These are phyloP conservation scores for Candolleomyces aberdarensis DNA, from an alignment of 768 basidiomycete species.

Conservation along the genomic window DNA sequence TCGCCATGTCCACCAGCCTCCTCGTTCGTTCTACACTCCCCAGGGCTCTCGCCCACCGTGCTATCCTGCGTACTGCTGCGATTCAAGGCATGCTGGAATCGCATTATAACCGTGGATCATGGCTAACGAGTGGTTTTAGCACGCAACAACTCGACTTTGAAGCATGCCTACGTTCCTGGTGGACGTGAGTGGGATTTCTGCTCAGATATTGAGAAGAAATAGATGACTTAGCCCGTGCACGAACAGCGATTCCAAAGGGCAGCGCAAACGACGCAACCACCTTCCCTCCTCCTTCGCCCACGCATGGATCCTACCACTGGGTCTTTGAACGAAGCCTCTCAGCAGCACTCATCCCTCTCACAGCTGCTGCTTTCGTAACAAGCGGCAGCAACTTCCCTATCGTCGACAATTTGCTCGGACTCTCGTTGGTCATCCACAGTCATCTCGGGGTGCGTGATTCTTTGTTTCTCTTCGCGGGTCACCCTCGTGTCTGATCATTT, in stretches of 20 bases:
- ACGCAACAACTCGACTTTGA: conserved; percentile 5
- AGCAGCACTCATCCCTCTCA: conserved; percentile 84
- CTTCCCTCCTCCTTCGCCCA: conserved; percentile 78
- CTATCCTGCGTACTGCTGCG: conserved; percentile 32
- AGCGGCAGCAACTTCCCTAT: conserved; percentile 76
- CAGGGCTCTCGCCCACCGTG: conserved; percentile 40
- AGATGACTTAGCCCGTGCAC: background rate
- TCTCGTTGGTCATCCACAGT: conserved; percentile 89
- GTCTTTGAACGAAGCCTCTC: conserved; percentile 92
- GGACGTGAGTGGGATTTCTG: conserved; percentile 52
- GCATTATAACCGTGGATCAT: no score
- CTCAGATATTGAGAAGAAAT: background rate
- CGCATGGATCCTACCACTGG: conserved; percentile 89
- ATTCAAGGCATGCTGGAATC: conserved; percentile 35
- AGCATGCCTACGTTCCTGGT: conserved; percentile 64
- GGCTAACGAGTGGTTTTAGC: conserved; percentile 10
- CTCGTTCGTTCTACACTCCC: conserved; percentile 48
- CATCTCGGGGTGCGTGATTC: conserved; percentile 80
- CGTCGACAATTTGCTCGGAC: conserved; percentile 84
- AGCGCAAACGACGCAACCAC: conserved; percentile 93
- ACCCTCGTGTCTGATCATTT: background rate
- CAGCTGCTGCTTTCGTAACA: conserved; percentile 81
- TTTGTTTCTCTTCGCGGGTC: background rate
- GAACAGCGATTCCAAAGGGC: conserved; percentile 78
- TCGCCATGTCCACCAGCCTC: conserved; percentile 48